Evolutionary conservation across 805 yeast genomes (phyloP).

Genomic region (Yamadazyma kitorensis): DNA sequence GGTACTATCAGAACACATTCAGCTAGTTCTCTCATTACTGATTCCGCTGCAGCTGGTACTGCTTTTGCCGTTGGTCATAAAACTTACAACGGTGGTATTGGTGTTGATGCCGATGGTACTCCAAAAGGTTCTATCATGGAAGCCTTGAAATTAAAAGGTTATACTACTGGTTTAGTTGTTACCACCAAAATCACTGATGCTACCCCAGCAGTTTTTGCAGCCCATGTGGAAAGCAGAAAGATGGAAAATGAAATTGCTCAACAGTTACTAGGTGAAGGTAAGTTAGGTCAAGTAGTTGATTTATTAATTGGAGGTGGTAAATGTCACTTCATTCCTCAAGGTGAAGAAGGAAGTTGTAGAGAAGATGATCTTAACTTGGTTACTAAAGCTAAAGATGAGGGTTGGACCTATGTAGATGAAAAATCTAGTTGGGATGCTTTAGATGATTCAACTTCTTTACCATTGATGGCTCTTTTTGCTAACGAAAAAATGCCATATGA

Average conservation of each 20-base stretch:
- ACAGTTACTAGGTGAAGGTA: slow-evolving; percentile 80
- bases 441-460: slow-evolving; percentile 62
- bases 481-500: slow-evolving; percentile 81
- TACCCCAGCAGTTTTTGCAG: slow-evolving; percentile 85
- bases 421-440: slow-evolving; percentile 55
- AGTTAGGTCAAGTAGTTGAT: slow-evolving; percentile 72
- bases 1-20: slow-evolving; percentile 88
- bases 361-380: slow-evolving; percentile 66
- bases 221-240: slow-evolving; percentile 72
- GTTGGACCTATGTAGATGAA: slow-evolving; percentile 64
- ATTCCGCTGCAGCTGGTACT: slow-evolving; percentile 99
- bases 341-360: slow-evolving; percentile 61
- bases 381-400: slow-evolving; percentile 54
- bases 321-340: slow-evolving; percentile 67
- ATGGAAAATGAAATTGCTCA: slow-evolving; percentile 85
- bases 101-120: slow-evolving; percentile 57
- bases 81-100: slow-evolving; percentile 87
- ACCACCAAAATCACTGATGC: slow-evolving; percentile 93
- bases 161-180: slow-evolving; percentile 82
- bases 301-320: slow-evolving; percentile 90
- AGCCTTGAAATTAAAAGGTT: slow-evolving; percentile 79
- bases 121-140: slow-evolving; percentile 90
- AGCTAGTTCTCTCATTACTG: slow-evolving; percentile 76
- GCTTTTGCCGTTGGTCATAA: slow-evolving; percentile 85
- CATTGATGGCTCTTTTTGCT: slow-evolving; percentile 75